Evolutionary conservation across 1,284 basidiomycete genomes (phyloP).

Genomic region (Papiliotrema nemorosa): DNA sequence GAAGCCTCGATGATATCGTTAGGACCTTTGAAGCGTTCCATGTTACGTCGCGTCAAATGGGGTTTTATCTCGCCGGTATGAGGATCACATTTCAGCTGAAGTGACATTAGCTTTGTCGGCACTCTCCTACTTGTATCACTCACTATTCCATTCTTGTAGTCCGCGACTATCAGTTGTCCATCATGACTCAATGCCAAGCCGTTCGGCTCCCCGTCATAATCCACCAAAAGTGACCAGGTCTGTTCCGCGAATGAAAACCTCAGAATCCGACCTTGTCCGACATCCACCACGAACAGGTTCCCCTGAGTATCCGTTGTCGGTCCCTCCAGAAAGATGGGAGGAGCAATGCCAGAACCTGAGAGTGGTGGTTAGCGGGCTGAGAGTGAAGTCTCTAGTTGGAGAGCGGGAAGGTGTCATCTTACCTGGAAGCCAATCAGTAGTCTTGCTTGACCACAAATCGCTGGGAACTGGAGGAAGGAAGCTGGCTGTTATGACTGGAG

Average conservation of each 20-base stretch:
- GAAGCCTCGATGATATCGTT: conserved; percentile 14
- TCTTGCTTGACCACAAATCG: background rate
- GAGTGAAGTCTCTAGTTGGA: background rate
- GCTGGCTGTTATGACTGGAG: background rate
- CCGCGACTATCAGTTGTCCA: conserved; percentile 14
- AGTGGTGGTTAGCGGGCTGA: background rate
- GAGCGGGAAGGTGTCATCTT: too few species aligned
- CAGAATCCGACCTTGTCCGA: conserved; percentile 13
- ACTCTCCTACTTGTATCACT: background rate
- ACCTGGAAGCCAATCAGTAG: conserved; percentile 5
- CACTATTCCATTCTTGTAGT: conserved; percentile 19
- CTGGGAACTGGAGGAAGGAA: background rate
- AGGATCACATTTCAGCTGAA: conserved; percentile 12
- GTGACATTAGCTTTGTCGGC: background rate
- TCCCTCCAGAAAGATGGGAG: conserved; percentile 15
- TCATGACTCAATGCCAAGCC: conserved; percentile 11
- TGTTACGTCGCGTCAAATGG: conserved; percentile 9
- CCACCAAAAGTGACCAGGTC: conserved; percentile 1
- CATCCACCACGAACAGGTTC: conserved; percentile 16
- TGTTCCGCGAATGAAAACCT: background rate
- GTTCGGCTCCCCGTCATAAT: conserved; percentile 17
- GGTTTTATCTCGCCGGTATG: conserved; percentile 6
- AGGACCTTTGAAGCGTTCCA: conserved; percentile 17
- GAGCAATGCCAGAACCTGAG: conserved; percentile 1
- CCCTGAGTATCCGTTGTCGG: conserved; percentile 14